A percentile compares a stretch with the other conserved stretches of the same genome.
These are phyloP conservation scores for Pleurotus ostreatus DNA, from an alignment of 768 basidiomycete genomes.

Conservation along the genomic window DNA sequence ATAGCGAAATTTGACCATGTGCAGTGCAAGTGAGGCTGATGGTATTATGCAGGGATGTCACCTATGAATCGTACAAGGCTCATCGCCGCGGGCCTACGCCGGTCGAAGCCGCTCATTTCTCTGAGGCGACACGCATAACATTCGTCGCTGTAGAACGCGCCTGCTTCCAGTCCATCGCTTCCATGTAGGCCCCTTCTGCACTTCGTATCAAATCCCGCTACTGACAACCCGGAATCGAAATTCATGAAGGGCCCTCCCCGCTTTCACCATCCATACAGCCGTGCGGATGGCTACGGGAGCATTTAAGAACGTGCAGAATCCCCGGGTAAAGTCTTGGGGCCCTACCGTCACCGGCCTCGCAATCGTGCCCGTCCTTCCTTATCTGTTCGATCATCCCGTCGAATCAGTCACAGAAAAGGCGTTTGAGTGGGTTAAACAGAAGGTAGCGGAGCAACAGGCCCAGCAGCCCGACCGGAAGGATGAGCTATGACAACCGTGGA, in stretches of 20 bases:
- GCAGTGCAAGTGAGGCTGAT: background rate
- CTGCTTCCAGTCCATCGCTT: conserved; percentile 77
- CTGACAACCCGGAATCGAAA: background rate
- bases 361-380: conserved; percentile 71
- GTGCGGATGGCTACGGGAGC: conserved; percentile 70
- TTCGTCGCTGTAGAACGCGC: conserved; percentile 74
- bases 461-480: conserved; percentile 19
- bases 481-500: conserved; percentile 23
- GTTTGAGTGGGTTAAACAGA: conserved; percentile 68
- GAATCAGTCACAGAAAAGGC: conserved; percentile 63
- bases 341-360: conserved; percentile 72
- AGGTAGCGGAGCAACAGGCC: conserved; percentile 38
- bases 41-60: conserved; percentile 50
- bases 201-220: no score
- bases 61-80: conserved; percentile 80
- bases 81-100: conserved; percentile 62
- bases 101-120: conserved; percentile 63
- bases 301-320: conserved; percentile 55
- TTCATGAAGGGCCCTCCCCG: conserved; percentile 66
- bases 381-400: conserved; percentile 76
- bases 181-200: conserved; percentile 51
- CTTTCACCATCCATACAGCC: conserved; percentile 81
- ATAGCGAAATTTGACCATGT: background rate
- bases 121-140: conserved; percentile 64
- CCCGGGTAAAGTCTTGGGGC: conserved; percentile 65